phyloP scores from a whole-genome alignment of 805 yeast genomes.

The Clavispora santaluciae region DNA sequence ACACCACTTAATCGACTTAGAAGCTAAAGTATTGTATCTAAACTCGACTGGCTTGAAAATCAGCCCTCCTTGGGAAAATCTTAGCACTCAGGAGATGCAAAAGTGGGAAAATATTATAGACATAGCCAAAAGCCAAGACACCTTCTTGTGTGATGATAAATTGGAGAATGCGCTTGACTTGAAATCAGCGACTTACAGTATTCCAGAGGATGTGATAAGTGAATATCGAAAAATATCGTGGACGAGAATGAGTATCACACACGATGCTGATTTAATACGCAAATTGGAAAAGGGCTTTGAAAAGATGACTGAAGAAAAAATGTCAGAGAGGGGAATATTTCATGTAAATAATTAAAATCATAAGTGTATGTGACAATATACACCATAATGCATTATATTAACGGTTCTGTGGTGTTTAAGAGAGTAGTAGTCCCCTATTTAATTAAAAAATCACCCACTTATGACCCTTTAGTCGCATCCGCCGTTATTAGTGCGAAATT shows the following conservation, averaged over 20 bases:
- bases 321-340: constrained; percentile 4
- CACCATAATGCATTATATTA: background rate
- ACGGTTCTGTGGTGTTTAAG: too few species aligned
- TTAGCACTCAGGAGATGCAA: constrained; percentile 2
- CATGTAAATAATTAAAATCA: background rate
- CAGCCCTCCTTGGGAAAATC: constrained; percentile 10
- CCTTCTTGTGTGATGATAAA: constrained; percentile 5
- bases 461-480: too few species aligned
- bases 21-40: constrained; percentile 8
- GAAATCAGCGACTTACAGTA: background rate
- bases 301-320: constrained; percentile 5
- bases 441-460: too few species aligned
- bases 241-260: constrained; percentile 6
- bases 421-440: too few species aligned
- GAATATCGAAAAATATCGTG: constrained; percentile 4
- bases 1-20: constrained; percentile 6
- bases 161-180: background rate
- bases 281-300: constrained; percentile 10
- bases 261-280: constrained; percentile 7
- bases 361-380: background rate
- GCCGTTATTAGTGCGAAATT: too few species aligned
- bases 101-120: constrained; percentile 5
- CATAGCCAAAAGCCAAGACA: background rate
- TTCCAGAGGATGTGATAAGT: constrained; percentile 4
- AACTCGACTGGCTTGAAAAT: background rate